These are phyloP conservation scores for Chytriomyces hyalinus DNA, from an alignment of 192 early-diverging fungal species.

Conservation along the genomic window DNA sequence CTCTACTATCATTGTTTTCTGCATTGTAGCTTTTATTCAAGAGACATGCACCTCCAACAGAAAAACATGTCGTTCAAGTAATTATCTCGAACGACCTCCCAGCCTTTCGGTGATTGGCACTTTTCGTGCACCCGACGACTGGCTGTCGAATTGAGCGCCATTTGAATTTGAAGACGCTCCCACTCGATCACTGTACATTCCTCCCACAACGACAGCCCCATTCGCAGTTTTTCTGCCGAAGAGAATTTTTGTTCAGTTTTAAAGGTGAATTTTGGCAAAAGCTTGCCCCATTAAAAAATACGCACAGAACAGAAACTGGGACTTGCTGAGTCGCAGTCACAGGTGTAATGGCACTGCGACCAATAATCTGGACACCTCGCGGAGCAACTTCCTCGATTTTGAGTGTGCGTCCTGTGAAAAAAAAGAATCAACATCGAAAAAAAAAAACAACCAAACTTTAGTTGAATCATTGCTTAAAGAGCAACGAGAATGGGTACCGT, in stretches of 20 bases:
- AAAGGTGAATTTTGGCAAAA: background rate
- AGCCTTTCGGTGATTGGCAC: constrained; percentile 25
- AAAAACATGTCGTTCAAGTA: background rate
- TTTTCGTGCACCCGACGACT: background rate
- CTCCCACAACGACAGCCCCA: constrained; percentile 29
- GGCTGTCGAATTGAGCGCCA: background rate
- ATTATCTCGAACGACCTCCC: constrained; percentile 10
- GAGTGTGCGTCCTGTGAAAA: constrained; percentile 20
- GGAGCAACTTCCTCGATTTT: constrained; percentile 20
- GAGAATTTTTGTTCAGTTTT: background rate
- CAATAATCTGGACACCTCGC: constrained; percentile 15
- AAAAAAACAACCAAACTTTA: background rate
- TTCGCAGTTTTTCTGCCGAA: constrained; percentile 16
- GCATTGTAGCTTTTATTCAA: too few species aligned
- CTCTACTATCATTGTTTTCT: too few species aligned
- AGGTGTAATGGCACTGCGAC: background rate
- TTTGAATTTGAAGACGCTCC: background rate
- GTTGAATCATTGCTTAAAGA: background rate
- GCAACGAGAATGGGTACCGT: constrained; percentile 13
- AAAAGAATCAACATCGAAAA: background rate
- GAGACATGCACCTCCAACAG: too few species aligned
- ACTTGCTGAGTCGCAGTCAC: background rate
- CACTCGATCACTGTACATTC: constrained; percentile 21
- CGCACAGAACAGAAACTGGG: constrained; percentile 20
- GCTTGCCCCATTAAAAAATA: background rate